Base-by-base conservation (phyloP, 768 basidiomycete genomes). In the Lanmaoa rubissima region DNA sequence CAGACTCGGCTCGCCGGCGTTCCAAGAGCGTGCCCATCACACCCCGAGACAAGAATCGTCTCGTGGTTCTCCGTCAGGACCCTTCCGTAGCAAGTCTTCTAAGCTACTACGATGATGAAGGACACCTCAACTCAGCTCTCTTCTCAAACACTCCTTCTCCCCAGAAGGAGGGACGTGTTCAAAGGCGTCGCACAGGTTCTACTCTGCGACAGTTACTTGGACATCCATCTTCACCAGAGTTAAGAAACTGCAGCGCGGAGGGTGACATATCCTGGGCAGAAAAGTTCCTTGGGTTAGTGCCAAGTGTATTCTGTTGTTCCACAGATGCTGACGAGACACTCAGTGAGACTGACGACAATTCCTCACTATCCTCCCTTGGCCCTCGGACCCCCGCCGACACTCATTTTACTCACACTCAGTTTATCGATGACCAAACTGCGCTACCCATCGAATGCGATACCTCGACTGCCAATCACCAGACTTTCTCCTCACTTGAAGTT, bases 241-340 rank as follows among this genome's bases (percentile, higher is more conserved):
- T 65, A 16, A 57, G 61, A 28, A 73, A 76, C 53, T 65, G 70
- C n/a, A 76, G 76, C 59, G 72, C 65, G 1, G 87, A 90, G 67
- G 84, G 88, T 8, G 89, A 92, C 61, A 90, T 92, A 52, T 91
- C 89, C 2, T 92, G 90, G 90, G 90, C 90, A 13, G 90, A 92
- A 73, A 79, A 81, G 42, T 85, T 82, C 69, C 75, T 91, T 51
- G 81, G 78, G 90, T 90, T 61, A 55, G 83, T 65, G 0, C 7
- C 14, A 28, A 31, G 36, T 40, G 13, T 8, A 14, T 44, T 38
- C 16, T 41, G 38, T 39, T 34, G 10, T 26, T n/a, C 43, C n/a
- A 26, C 35, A 46, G 21, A 42, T 35, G 19, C 59, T 69, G 35
- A 71, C 38, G 11, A 40, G 32, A 17, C 21, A 45, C 44, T 40